These are phyloP conservation scores for Scheffersomyces segobiensis DNA, from an alignment of 1,139 yeast genomes.

Conservation along the genomic window DNA sequence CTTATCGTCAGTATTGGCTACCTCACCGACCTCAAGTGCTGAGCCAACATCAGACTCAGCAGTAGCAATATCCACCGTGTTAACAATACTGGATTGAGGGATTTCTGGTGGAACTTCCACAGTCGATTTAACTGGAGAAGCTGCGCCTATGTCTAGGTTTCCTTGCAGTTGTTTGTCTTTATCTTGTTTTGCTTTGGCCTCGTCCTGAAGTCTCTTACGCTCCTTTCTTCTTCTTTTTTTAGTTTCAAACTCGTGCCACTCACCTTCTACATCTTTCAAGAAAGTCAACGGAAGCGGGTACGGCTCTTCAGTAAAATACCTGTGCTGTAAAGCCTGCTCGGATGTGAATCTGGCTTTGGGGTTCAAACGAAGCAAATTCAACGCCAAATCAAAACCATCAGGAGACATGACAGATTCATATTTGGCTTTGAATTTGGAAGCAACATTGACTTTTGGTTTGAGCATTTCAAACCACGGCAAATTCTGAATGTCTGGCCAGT, in stretches of 20 bases:
- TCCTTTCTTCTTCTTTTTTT: slow-evolving; percentile 74
- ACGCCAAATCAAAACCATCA: slow-evolving; percentile 66
- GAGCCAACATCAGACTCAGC: neutral
- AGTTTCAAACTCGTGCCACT: slow-evolving; percentile 98
- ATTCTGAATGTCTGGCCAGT: slow-evolving; percentile 75
- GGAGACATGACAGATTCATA: slow-evolving; percentile 50
- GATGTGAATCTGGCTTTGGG: slow-evolving; percentile 70
- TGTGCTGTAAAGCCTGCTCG: slow-evolving; percentile 58
- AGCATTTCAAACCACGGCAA: slow-evolving; percentile 94
- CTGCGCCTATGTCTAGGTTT: neutral
- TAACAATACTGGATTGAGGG: neutral
- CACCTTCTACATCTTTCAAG: slow-evolving; percentile 63
- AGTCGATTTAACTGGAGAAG: neutral
- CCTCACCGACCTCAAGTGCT: neutral
- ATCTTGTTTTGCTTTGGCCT: slow-evolving; percentile 16
- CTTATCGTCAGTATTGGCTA: neutral
- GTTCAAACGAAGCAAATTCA: slow-evolving; percentile 60
- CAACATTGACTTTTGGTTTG: slow-evolving; percentile 54
- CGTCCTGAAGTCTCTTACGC: slow-evolving; percentile 46
- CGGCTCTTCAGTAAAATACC: slow-evolving; percentile 68
- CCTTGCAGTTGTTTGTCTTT: slow-evolving; percentile 3
- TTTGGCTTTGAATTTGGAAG: slow-evolving; percentile 47
- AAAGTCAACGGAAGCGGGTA: slow-evolving; percentile 53
- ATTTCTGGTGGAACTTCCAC: neutral
- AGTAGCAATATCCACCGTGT: neutral